Conservation (phyloP, 148 eudicot genomes). For the Vaccinium vitisidaea region DNA sequence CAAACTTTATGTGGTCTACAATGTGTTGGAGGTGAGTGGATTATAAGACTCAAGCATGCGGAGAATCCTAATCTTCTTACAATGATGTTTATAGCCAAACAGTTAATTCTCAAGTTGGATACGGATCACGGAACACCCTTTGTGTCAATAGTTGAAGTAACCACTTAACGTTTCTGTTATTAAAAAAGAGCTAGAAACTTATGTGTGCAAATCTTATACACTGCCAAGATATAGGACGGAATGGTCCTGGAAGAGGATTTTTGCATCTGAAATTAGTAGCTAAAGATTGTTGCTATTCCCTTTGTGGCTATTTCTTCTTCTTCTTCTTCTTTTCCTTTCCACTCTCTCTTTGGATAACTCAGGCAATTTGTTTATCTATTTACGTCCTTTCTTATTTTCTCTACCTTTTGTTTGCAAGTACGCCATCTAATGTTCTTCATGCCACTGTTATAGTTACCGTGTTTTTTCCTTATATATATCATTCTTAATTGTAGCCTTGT, state of each 20-base stretch:
- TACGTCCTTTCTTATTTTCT: background rate
- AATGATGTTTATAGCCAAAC: background rate
- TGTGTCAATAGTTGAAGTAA: background rate
- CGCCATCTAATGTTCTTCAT: background rate
- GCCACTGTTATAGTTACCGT: background rate
- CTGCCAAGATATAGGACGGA: background rate
- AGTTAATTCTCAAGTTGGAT: background rate
- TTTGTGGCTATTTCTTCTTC: background rate
- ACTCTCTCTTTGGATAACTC: background rate
- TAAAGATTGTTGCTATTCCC: background rate
- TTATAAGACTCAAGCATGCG: constrained; percentile 12
- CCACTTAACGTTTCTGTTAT: background rate
- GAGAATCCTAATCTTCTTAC: constrained; percentile 9
- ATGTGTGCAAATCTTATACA: background rate
- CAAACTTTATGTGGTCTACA: constrained; percentile 94
- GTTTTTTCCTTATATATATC: background rate
- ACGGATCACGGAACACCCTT: background rate
- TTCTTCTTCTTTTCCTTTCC: no score
- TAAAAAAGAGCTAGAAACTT: background rate
- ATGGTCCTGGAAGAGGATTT: background rate
- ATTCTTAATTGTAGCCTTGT: background rate
- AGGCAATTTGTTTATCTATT: background rate
- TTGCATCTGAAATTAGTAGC: background rate
- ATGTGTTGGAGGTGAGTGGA: constrained; percentile 82
- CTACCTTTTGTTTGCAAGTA: background rate